Evolutionary conservation across 495 filamentous ascomycete species (phyloP).

Genomic region (Hyaloscypha hepaticicola): DNA sequence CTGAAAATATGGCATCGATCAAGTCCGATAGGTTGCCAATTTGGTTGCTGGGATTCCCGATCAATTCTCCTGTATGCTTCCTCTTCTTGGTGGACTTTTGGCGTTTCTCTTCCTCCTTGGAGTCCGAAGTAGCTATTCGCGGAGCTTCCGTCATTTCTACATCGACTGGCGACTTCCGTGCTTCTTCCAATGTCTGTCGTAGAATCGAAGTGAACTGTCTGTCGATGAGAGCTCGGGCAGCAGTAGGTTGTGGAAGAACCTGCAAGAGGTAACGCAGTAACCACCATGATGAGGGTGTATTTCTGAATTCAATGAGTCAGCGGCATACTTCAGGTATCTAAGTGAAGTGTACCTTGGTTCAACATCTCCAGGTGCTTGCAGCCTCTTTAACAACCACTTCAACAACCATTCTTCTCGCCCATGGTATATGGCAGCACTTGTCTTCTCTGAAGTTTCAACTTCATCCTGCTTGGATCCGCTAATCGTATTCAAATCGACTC

Average conservation of each 20-base stretch:
- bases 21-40: not conserved
- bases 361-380: constrained; percentile 39
- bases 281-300: constrained; percentile 46
- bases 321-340: not conserved
- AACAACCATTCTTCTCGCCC: constrained; percentile 65
- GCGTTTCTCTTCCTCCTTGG: constrained; percentile 4
- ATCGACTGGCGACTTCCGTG: constrained; percentile 9
- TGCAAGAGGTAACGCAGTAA: constrained; percentile 49
- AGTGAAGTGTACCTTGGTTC: constrained; percentile 30
- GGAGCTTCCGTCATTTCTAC: constrained; percentile 17
- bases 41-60: constrained; percentile 15
- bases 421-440: constrained; percentile 24
- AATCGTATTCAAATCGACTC: constrained; percentile 22
- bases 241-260: constrained; percentile 42
- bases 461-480: constrained; percentile 35
- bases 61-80: constrained; percentile 38
- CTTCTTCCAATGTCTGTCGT: constrained; percentile 41
- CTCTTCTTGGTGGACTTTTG: constrained; percentile 41
- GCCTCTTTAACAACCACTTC: constrained; percentile 64
- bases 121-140: constrained; percentile 13
- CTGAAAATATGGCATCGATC: constrained; percentile 17
- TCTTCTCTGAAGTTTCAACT: constrained; percentile 35
- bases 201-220: constrained; percentile 50
- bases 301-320: constrained; percentile 35
- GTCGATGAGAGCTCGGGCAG: constrained; percentile 50